phyloP scores from a whole-genome alignment of 768 basidiomycete species.

The Mycena crocata region DNA sequence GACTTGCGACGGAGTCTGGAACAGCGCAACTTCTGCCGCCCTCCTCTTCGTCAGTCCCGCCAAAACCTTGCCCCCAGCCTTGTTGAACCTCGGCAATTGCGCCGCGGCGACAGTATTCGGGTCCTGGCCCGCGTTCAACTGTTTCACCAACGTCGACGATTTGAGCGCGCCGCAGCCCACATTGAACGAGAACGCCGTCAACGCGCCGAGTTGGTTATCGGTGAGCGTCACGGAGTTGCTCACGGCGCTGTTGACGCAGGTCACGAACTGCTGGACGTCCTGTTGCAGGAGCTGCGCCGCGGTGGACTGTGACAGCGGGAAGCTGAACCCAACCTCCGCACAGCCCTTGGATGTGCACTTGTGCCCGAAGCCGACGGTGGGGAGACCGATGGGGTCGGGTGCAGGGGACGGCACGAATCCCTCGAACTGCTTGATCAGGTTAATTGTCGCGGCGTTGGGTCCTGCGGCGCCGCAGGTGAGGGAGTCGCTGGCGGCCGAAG shows the following conservation, averaged over 20 bases:
- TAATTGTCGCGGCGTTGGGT: slow-evolving; percentile 41
- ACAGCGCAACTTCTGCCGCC: slow-evolving; percentile 43
- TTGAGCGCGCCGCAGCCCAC: slow-evolving; percentile 41
- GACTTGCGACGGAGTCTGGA: slow-evolving; percentile 42
- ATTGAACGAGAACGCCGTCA: slow-evolving; percentile 44
- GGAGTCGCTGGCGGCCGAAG: slow-evolving; percentile 12
- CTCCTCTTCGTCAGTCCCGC: slow-evolving; percentile 38
- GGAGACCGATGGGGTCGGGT: slow-evolving; percentile 46
- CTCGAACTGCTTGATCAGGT: slow-evolving; percentile 44
- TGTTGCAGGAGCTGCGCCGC: slow-evolving; percentile 42
- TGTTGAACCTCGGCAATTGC: slow-evolving; percentile 44
- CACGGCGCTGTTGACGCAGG: slow-evolving; percentile 41
- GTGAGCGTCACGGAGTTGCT: slow-evolving; percentile 39
- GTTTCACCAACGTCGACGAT: slow-evolving; percentile 42
- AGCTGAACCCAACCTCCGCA: slow-evolving; percentile 34
- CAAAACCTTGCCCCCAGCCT: slow-evolving; percentile 43
- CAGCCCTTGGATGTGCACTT: slow-evolving; percentile 40
- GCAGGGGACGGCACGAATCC: slow-evolving; percentile 42
- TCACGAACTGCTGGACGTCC: slow-evolving; percentile 38
- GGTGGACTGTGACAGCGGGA: slow-evolving; percentile 42
- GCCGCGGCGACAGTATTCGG: slow-evolving; percentile 43
- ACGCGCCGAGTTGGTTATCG: slow-evolving; percentile 46
- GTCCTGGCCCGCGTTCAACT: slow-evolving; percentile 42
- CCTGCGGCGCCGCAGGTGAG: slow-evolving; percentile 16
- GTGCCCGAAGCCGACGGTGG: slow-evolving; percentile 47